These are phyloP conservation scores for Xerocomellus chrysenteron DNA, from an alignment of 768 basidiomycete genomes.

Conservation along the genomic window DNA sequence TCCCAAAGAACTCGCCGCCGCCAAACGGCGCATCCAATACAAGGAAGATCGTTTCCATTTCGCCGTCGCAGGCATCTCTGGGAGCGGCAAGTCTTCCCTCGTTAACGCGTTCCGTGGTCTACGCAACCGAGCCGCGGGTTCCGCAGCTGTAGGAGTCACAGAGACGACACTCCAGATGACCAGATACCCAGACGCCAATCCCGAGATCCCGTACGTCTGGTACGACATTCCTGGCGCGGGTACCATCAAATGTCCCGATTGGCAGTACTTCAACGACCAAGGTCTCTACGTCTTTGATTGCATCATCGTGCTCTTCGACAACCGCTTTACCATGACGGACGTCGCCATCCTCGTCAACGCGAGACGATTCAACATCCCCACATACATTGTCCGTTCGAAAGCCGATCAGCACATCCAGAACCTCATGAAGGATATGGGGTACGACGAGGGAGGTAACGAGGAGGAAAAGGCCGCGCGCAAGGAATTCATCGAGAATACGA, in stretches of 20 bases:
- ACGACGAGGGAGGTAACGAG: slow-evolving; percentile 18
- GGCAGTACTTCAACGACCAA: slow-evolving; percentile 25
- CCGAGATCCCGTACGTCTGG: slow-evolving; percentile 18
- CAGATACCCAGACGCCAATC: slow-evolving; percentile 17
- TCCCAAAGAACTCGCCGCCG: slow-evolving; percentile 6
- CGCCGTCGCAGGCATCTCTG: slow-evolving; percentile 34
- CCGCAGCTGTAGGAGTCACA: slow-evolving; percentile 18
- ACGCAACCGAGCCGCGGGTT: slow-evolving; percentile 12
- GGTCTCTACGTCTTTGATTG: slow-evolving; percentile 27
- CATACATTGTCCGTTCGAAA: slow-evolving; percentile 24
- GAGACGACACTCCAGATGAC: slow-evolving; percentile 19
- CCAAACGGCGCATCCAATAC: slow-evolving; percentile 23
- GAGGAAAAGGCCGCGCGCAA: slow-evolving; percentile 13
- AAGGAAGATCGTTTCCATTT: slow-evolving; percentile 33
- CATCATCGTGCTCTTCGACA: slow-evolving; percentile 22
- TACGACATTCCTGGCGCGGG: slow-evolving; percentile 25
- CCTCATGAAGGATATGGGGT: slow-evolving; percentile 18
- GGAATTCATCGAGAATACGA: slow-evolving; percentile 16
- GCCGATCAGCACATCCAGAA: slow-evolving; percentile 23
- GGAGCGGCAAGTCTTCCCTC: slow-evolving; percentile 38
- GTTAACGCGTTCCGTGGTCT: slow-evolving; percentile 38
- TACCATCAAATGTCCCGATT: slow-evolving; percentile 16
- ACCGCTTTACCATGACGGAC: slow-evolving; percentile 24
- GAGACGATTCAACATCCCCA: slow-evolving; percentile 17
- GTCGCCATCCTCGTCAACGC: slow-evolving; percentile 19